Base-by-base conservation (phyloP, 768 basidiomycete genomes). In the Infundibulicybe gibba region DNA sequence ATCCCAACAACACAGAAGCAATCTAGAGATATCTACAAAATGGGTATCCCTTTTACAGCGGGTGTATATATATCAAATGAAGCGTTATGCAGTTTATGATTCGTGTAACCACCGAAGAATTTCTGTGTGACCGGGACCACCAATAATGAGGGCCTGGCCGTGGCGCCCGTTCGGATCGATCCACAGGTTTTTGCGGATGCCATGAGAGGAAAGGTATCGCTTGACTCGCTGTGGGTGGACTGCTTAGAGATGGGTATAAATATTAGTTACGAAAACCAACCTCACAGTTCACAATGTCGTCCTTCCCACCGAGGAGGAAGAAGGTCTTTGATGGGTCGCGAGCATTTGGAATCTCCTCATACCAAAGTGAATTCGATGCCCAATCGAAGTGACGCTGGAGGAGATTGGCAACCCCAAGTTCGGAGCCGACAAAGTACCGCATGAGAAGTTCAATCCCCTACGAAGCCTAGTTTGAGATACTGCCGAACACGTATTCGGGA, bases 291-390 rank as follows among this genome's bases (percentile, higher is more conserved):
- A 95, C 65, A 55, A 98, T 90, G 16, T 74, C 74, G 54, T 97
- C 94, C 50, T 81, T 75, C 2, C 86, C 90, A n/a, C 91, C 90
- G 14, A 97, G 71, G 51, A 94, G 71, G 61, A 91, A 88, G 42
- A 84, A 63, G 0, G 85, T 79, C 58, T 79, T 83, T 31, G 69
- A 53, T 1, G 83, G 76, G 61, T 93, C 82, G 13, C 72, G 68
- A 13, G 85, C 87, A 57, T 91, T 75, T 1, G 90, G 89, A 40
- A 95, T 92, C 56, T 94, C 88, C 63, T 94, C 90, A 50, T 81
- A 89, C 82, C 88, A 97, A 10, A 97, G 71, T 9, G 89, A 83
- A 59, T 97, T 97, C 10, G 87, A 79, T 33, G 80, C 74, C 92
- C 90, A 94, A 57, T 87, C 85, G 55, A 90, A 90, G 60, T 90